Evolutionary conservation across 768 basidiomycete genomes (phyloP).

Genomic region (Naganishia friedmannii): DNA sequence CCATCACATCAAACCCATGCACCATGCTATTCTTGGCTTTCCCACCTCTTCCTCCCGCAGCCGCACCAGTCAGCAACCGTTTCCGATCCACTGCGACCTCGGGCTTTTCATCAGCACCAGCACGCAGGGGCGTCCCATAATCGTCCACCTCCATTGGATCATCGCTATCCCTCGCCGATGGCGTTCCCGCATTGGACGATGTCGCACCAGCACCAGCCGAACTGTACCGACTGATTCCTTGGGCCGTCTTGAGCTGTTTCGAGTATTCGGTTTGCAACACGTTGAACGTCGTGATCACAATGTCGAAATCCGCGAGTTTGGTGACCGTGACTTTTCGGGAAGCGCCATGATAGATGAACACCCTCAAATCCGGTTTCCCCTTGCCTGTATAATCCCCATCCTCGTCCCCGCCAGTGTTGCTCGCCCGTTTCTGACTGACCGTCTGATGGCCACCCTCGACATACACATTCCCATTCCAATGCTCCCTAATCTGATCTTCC

Average conservation of each 20-base stretch:
- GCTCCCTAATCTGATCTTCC: constrained; percentile 98
- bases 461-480: constrained; percentile 84
- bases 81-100: constrained; percentile 50
- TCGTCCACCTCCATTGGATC: constrained; percentile 56
- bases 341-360: constrained; percentile 96
- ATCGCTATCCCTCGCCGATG: constrained; percentile 12
- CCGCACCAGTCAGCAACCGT: constrained; percentile 34
- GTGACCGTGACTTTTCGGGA: constrained; percentile 77
- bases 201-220: not conserved
- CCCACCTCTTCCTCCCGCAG: constrained; percentile 34
- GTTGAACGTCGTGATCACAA: constrained; percentile 94
- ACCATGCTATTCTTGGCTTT: constrained; percentile 56
- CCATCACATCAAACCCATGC: constrained; percentile 64
- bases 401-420: constrained; percentile 2
- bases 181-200: constrained; percentile 10
- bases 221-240: constrained; percentile 35
- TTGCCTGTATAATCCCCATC: constrained; percentile 44
- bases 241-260: constrained; percentile 71
- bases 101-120: constrained; percentile 53
- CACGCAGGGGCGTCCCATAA: constrained; percentile 67
- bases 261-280: constrained; percentile 93
- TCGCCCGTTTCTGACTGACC: constrained; percentile 25
- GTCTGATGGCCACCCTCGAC: constrained; percentile 62
- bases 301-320: constrained; percentile 88
- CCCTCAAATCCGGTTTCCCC: constrained; percentile 52